These are phyloP conservation scores for Alternaria ventricosa DNA, from an alignment of 2,329 filamentous ascomycete species.

Conservation along the genomic window DNA sequence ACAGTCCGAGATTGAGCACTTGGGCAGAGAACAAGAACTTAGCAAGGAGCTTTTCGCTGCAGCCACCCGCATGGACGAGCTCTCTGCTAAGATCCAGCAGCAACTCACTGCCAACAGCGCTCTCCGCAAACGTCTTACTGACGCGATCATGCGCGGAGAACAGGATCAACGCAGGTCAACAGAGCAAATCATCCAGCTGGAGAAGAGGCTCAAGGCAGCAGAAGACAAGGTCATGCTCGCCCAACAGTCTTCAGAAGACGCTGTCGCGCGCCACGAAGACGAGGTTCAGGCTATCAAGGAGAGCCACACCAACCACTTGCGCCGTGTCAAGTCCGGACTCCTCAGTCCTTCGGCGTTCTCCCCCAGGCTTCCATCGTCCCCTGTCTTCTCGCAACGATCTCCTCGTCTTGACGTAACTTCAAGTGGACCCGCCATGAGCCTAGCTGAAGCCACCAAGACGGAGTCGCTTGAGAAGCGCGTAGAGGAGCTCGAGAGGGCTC, in stretches of 20 bases:
- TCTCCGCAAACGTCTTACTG: conserved; percentile 76
- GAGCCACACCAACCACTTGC: conserved; percentile 76
- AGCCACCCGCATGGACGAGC: conserved; percentile 77
- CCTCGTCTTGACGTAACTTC: conserved; percentile 67
- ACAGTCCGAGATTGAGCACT: conserved; percentile 61
- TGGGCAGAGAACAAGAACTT: conserved; percentile 68
- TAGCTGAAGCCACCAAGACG: conserved; percentile 75
- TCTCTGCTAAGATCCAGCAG: conserved; percentile 78
- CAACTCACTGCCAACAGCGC: conserved; percentile 80
- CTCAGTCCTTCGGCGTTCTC: conserved; percentile 59
- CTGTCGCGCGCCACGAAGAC: conserved; percentile 82
- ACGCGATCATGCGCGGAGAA: conserved; percentile 84
- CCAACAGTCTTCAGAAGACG: conserved; percentile 86
- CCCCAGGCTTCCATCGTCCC: conserved; percentile 67
- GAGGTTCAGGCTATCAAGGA: conserved; percentile 79
- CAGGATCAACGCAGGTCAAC: conserved; percentile 81
- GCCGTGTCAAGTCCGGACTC: conserved; percentile 67
- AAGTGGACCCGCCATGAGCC: conserved; percentile 64
- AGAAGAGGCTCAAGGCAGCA: conserved; percentile 77
- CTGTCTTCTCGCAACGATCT: conserved; percentile 65
- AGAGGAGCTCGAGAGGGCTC: conserved; percentile 81
- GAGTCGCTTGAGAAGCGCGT: conserved; percentile 79
- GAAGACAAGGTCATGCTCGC: conserved; percentile 85
- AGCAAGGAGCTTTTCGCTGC: conserved; percentile 75
- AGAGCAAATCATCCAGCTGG: conserved; percentile 81